Conservation (phyloP, 139 green algal genomes). For the Coelastrella sp. region DNA sequence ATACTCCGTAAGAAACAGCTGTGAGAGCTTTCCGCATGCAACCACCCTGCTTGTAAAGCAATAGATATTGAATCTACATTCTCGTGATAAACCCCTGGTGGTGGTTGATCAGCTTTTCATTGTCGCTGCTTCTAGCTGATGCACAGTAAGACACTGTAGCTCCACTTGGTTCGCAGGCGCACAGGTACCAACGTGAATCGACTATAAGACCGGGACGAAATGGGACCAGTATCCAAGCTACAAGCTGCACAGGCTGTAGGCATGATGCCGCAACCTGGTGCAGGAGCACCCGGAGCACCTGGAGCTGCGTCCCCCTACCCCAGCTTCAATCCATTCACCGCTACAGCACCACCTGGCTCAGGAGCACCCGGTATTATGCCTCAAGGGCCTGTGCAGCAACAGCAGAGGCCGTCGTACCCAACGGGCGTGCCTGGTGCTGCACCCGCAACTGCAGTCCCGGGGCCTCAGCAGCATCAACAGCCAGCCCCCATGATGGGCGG, state of each 20-base stretch:
- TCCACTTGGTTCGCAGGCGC: no score
- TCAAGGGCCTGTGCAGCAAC: background rate
- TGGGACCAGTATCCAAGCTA: conserved; percentile 34
- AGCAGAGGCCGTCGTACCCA: background rate
- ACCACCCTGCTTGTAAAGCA: no score
- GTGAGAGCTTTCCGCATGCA: no score
- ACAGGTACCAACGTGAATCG: no score
- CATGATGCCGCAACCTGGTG: background rate
- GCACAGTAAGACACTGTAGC: no score
- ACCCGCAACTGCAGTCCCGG: background rate
- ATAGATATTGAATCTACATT: no score
- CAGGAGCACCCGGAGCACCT: background rate
- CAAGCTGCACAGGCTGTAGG: conserved; percentile 3
- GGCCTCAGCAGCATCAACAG: conserved; percentile 18
- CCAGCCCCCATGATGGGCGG: background rate
- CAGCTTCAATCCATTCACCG: background rate
- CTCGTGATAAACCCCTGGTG: no score
- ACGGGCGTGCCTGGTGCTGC: background rate
- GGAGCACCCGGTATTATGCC: background rate
- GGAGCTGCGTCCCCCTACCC: background rate
- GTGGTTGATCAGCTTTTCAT: no score
- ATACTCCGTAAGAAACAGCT: no score
- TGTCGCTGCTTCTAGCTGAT: no score
- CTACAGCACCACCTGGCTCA: background rate
- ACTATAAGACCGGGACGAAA: no score